Evolutionary conservation across 2,329 filamentous ascomycete species (phyloP), one percentile per base, ranked within the genome.

Genomic region (Verticillium tricorpus): DNA sequence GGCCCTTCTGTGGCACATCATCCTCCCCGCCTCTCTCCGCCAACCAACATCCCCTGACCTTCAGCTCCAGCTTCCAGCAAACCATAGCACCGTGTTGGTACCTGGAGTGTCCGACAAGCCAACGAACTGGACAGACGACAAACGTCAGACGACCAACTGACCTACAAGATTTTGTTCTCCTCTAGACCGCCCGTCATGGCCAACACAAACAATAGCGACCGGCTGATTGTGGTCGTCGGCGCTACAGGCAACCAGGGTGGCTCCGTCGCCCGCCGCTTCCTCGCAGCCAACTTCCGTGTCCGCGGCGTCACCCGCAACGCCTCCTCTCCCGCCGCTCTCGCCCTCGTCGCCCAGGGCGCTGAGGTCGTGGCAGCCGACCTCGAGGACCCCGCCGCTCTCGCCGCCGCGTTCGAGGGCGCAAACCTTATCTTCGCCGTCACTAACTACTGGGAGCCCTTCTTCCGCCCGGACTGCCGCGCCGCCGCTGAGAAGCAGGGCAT

Each of bases 341-440:
- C 72, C 15, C 73, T 84, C n/a, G 69, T 72, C 9, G 68, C 66
- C 0, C 68, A 71, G 5, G 82, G 81, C 5, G 76, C 71, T 25
- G 79, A 84, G 64, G 67, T 81, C 22, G 74, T 82, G 57, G 59
- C 68, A 56, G 80, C 77, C 6, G 75, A 84, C 37, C 69, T 82
- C 35, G 74, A 79, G 60, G 76, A 82, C 56, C 67, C 72, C 3
- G 64, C 65, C 1, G 73, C 73, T 14, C 73, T 84, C 37, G 69
- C 73, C 56, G 52, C 66, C 0, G 79, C 77, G 0, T 82, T 83
- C 61, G 40, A 65, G 2, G 79, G 77, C 8, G 82, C 81, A 19
- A 77, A 80, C 62, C 68, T 78, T 61, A 83, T 86, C 63, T 86
- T 85, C 71, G 76, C 76, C 63, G 79, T 84, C 58, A 86, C 83